Evolutionary conservation across 352 stramenopile species (phyloP).

Genomic region (Phytophthora crassamura): DNA sequence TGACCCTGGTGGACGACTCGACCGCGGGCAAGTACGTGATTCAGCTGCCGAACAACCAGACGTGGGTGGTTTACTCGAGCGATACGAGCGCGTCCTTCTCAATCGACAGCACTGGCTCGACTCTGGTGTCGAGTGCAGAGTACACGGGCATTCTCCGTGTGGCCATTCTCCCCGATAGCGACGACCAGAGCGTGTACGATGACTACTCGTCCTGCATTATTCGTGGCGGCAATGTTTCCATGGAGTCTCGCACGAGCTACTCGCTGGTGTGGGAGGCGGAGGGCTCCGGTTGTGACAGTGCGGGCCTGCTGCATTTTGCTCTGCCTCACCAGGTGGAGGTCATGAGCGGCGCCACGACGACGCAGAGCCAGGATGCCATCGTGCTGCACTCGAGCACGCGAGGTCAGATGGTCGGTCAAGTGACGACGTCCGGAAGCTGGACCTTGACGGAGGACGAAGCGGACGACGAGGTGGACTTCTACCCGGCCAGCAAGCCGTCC

Average conservation of each 20-base stretch:
- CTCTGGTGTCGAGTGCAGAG: constrained; percentile 43
- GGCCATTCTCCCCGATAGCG: constrained; percentile 56
- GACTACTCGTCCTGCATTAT: constrained; percentile 68
- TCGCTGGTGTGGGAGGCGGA: constrained; percentile 71
- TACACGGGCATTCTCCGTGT: constrained; percentile 70
- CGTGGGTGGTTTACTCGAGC: constrained; percentile 75
- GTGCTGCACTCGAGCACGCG: constrained; percentile 62
- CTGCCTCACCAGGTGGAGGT: constrained; percentile 70
- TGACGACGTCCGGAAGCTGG: constrained; percentile 55
- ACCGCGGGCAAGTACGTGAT: constrained; percentile 66
- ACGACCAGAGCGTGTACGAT: constrained; percentile 57
- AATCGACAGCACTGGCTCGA: constrained; percentile 45
- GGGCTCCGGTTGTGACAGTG: constrained; percentile 50
- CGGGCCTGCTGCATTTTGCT: constrained; percentile 74
- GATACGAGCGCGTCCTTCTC: constrained; percentile 50
- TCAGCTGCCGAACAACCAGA: constrained; percentile 70
- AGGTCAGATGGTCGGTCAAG: constrained; percentile 60
- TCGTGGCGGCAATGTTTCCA: constrained; percentile 48
- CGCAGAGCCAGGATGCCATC: constrained; percentile 42
- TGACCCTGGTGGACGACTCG: constrained; percentile 51
- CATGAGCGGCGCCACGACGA: constrained; percentile 29
- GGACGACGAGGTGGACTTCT: constrained; percentile 65
- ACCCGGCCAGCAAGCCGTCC: constrained; percentile 51
- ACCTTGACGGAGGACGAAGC: constrained; percentile 58
- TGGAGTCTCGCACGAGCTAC: constrained; percentile 68